Conservation (phyloP, 2,329 filamentous ascomycete genomes). For the Talaromyces sp. region DNA sequence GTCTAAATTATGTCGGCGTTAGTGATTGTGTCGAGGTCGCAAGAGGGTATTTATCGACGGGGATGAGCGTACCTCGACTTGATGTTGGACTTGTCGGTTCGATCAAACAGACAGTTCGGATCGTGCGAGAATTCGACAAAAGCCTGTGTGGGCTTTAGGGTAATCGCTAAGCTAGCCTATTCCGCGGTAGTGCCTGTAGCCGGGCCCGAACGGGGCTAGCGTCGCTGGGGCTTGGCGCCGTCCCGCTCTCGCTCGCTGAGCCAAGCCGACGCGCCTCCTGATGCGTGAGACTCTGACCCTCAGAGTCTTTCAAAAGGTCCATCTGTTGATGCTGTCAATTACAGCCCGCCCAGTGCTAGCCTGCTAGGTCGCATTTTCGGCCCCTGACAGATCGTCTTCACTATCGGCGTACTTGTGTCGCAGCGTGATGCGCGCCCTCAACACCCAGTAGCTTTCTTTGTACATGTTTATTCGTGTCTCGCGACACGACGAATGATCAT, state of each 20-base stretch:
- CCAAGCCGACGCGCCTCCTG: background rate
- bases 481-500: background rate
- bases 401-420: background rate
- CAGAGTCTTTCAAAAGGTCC: background rate
- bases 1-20: slow-evolving; percentile 27
- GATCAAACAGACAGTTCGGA: slow-evolving; percentile 17
- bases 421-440: background rate
- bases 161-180: slow-evolving; percentile 42
- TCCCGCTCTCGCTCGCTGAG: background rate
- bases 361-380: background rate
- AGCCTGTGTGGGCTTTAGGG: slow-evolving; percentile 42
- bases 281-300: no score
- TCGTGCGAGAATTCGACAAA: slow-evolving; percentile 36
- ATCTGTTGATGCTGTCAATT: background rate
- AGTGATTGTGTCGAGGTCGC: slow-evolving; percentile 17
- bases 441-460: background rate
- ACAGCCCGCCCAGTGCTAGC: background rate
- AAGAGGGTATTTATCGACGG: background rate
- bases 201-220: background rate
- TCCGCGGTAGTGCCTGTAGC: slow-evolving; percentile 5
- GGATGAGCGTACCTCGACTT: slow-evolving; percentile 36
- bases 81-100: slow-evolving; percentile 38
- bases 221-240: background rate
- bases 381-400: background rate
- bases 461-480: background rate